phyloP scores from a whole-genome alignment of 1,284 basidiomycete genomes.

The Fomes fomentarius region DNA sequence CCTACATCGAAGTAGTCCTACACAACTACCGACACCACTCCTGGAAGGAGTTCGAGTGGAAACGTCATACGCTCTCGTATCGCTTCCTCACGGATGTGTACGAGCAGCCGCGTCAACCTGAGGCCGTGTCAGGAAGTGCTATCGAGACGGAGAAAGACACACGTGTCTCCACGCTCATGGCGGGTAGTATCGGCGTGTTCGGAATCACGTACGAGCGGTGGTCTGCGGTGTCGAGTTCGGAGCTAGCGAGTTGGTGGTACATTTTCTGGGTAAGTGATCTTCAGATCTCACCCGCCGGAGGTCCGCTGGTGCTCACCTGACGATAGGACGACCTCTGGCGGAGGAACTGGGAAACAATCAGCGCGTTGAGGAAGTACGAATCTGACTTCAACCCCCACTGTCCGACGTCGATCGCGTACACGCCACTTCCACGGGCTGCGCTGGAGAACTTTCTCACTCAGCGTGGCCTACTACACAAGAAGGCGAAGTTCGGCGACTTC shows the following conservation, averaged over 20 bases:
- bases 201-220: constrained; percentile 62
- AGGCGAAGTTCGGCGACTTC: constrained; percentile 50
- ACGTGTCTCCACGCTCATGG: constrained; percentile 58
- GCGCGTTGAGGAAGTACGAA: constrained; percentile 48
- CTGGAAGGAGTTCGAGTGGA: constrained; percentile 54
- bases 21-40: constrained; percentile 58
- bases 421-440: constrained; percentile 66
- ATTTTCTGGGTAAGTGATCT: constrained; percentile 67
- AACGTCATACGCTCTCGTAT: constrained; percentile 64
- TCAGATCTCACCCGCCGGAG: neutral
- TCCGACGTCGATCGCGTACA: constrained; percentile 76
- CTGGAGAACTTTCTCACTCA: constrained; percentile 70
- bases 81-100: constrained; percentile 70
- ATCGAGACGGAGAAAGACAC: constrained; percentile 54
- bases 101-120: constrained; percentile 52
- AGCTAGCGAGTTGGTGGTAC: constrained; percentile 80
- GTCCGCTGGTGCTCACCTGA: neutral
- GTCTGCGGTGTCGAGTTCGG: constrained; percentile 51
- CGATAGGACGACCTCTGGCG: constrained; percentile 75
- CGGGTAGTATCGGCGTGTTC: constrained; percentile 52
- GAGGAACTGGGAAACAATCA: constrained; percentile 62
- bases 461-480: constrained; percentile 58
- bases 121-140: constrained; percentile 47
- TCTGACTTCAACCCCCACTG: constrained; percentile 77
- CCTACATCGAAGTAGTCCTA: constrained; percentile 52